phyloP scores from a whole-genome alignment of 116 monocot species.

The Papilionanthe hybrid region DNA sequence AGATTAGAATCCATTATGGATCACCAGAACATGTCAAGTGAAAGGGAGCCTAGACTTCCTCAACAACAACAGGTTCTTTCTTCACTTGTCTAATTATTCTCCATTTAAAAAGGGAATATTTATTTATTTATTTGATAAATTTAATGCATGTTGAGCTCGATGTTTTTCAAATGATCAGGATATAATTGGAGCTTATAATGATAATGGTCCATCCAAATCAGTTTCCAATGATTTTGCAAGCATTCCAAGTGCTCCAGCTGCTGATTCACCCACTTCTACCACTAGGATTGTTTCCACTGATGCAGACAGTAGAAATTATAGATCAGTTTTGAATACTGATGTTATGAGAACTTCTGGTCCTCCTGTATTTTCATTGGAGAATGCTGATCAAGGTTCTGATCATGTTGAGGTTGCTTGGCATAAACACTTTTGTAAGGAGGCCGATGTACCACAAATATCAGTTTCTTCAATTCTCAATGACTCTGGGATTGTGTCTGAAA shows the following conservation, averaged over 20 bases:
- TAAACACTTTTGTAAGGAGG: background rate
- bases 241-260: background rate
- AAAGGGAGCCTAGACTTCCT: conserved; percentile 30
- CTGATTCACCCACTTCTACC: conserved; percentile 9
- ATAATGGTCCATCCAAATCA: background rate
- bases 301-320: conserved; percentile 9
- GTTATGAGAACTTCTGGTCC: conserved; percentile 4
- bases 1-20: conserved; percentile 37
- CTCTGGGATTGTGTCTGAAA: conserved; percentile 2
- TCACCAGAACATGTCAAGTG: conserved; percentile 22
- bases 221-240: background rate
- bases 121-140: background rate
- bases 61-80: conserved; percentile 29
- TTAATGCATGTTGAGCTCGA: background rate
- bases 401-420: background rate
- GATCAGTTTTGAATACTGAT: conserved; percentile 5
- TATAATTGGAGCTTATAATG: conserved; percentile 5
- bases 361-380: conserved; percentile 12
- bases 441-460: background rate
- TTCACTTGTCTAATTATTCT: background rate
- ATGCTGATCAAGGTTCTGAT: background rate
- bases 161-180: conserved; percentile 37
- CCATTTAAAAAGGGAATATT: background rate
- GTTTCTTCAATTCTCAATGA: conserved; percentile 5
- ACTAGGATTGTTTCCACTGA: background rate